Evolutionary conservation across 179 eudicot genomes (phyloP).

Genomic region (Amaranthus tricolor): DNA sequence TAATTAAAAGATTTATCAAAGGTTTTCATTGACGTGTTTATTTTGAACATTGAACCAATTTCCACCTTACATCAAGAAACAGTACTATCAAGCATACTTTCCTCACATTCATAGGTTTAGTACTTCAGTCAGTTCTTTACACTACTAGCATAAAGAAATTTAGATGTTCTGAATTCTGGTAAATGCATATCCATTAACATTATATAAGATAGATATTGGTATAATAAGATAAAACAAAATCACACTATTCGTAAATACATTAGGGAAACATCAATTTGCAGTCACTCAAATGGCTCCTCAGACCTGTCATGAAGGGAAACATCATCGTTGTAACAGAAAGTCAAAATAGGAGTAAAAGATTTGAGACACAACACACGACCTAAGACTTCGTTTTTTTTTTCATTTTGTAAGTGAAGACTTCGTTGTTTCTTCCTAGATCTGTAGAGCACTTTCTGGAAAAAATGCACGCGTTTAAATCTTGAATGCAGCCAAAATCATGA

Average conservation of each 20-base stretch:
- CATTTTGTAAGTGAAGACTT: no score
- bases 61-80: neutral
- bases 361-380: neutral
- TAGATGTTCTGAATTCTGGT: neutral
- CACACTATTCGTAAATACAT: neutral
- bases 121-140: neutral
- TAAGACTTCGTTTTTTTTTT: no score
- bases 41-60: neutral
- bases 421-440: no score
- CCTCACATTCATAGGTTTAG: neutral
- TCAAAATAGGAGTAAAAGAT: neutral
- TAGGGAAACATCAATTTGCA: neutral
- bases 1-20: conserved; percentile 1
- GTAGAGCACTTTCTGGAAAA: no score
- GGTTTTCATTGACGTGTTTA: neutral
- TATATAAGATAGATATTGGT: neutral
- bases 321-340: neutral
- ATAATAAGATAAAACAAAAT: neutral
- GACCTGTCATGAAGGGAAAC: neutral
- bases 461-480: neutral
- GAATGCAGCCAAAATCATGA: neutral
- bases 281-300: neutral
- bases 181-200: neutral
- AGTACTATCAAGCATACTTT: neutral
- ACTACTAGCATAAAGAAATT: neutral